Conservation (phyloP, 805 yeast species). For the Candida coquimbonensis region DNA sequence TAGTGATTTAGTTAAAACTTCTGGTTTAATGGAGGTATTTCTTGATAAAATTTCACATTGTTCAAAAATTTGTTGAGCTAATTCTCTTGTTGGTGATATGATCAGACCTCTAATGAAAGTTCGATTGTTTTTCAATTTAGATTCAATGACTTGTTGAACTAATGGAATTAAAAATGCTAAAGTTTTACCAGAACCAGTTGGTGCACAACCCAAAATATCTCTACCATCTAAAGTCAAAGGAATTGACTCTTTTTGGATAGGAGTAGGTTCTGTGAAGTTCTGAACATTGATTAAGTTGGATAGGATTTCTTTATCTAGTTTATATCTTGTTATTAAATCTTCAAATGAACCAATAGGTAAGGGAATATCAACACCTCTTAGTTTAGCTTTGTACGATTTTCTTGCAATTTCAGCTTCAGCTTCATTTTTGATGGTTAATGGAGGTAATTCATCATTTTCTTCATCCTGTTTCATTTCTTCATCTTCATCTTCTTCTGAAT, state of each 20-base stretch:
- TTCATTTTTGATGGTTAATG: slow-evolving; percentile 40
- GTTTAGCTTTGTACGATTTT: slow-evolving; percentile 54
- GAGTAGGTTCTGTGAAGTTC: slow-evolving; percentile 80
- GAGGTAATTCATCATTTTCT: slow-evolving; percentile 27
- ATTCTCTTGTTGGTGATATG: slow-evolving; percentile 90
- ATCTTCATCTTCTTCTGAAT: slow-evolving; percentile 23
- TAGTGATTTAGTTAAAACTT: slow-evolving; percentile 62
- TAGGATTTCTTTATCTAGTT: slow-evolving; percentile 47
- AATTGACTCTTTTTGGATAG: slow-evolving; percentile 87
- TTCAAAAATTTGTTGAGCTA: slow-evolving; percentile 77
- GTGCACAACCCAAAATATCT: slow-evolving; percentile 90
- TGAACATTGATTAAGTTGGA: slow-evolving; percentile 55
- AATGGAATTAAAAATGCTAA: slow-evolving; percentile 83
- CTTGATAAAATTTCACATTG: slow-evolving; percentile 54
- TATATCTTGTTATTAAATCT: slow-evolving; percentile 65
- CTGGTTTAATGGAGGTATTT: slow-evolving; percentile 41
- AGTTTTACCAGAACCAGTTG: slow-evolving; percentile 98
- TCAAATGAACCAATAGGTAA: slow-evolving; percentile 85
- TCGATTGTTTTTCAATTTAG: slow-evolving; percentile 11
- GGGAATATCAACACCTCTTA: slow-evolving; percentile 83
- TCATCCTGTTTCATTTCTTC: slow-evolving; percentile 21
- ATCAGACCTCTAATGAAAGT: slow-evolving; percentile 65
- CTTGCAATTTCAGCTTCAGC: slow-evolving; percentile 60
- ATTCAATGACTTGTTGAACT: slow-evolving; percentile 41
- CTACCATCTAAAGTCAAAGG: slow-evolving; percentile 65